phyloP scores from a whole-genome alignment of 2,329 filamentous ascomycete species.

The Ophiocordyceps unilateralis region DNA sequence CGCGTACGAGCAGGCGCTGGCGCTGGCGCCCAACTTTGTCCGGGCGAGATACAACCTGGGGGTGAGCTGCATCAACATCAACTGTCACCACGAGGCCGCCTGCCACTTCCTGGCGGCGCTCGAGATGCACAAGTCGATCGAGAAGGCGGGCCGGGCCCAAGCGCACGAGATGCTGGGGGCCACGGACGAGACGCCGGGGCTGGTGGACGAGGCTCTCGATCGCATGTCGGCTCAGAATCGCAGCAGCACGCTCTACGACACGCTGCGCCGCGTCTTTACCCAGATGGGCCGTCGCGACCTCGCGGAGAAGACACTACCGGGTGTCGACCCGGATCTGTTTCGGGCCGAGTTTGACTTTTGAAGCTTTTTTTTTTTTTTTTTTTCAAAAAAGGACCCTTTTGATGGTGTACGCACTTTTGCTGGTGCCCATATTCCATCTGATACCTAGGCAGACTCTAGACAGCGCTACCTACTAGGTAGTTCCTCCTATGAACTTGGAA shows the following conservation, averaged over 20 bases:
- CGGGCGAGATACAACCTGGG: conserved; percentile 93
- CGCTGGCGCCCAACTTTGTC: conserved; percentile 87
- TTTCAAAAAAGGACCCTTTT: no score
- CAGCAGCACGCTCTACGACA: conserved; percentile 94
- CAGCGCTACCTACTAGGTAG: no score
- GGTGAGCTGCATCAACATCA: conserved; percentile 93
- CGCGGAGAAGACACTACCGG: conserved; percentile 70
- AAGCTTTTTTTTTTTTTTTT: neutral
- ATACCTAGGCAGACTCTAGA: no score
- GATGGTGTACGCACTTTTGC: no score
- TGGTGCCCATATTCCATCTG: neutral
- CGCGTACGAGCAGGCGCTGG: conserved; percentile 84
- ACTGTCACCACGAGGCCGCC: conserved; percentile 83
- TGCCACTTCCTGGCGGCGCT: conserved; percentile 83
- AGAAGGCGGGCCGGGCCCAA: conserved; percentile 66
- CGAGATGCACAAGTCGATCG: conserved; percentile 88
- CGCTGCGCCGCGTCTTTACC: conserved; percentile 80
- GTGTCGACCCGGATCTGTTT: conserved; percentile 83
- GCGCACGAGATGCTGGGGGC: conserved; percentile 56
- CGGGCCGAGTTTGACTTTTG: conserved; percentile 79
- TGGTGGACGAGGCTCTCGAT: conserved; percentile 57
- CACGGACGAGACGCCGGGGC: conserved; percentile 27
- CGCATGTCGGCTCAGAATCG: conserved; percentile 88
- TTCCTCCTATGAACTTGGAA: no score
- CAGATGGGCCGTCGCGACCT: conserved; percentile 87